Evolutionary conservation across 495 filamentous ascomycete genomes (phyloP).

Genomic region (Penicillium canescens): DNA sequence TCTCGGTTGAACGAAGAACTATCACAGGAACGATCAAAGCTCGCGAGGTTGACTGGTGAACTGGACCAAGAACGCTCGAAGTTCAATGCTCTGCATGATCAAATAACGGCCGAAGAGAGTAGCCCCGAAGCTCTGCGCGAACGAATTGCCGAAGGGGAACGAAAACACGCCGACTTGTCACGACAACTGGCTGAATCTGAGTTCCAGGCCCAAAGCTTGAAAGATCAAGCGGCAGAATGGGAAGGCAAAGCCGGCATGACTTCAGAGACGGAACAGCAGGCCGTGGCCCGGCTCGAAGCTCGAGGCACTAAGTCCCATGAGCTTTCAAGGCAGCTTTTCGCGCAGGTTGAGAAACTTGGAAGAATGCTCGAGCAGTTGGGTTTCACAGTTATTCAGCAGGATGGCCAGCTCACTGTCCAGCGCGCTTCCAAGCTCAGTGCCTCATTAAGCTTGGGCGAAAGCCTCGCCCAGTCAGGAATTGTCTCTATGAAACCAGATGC

Average conservation of each 20-base stretch:
- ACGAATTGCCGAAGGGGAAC: constrained; percentile 69
- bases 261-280: constrained; percentile 50
- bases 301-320: constrained; percentile 74
- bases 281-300: constrained; percentile 52
- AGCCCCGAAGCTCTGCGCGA: constrained; percentile 75
- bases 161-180: constrained; percentile 57
- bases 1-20: constrained; percentile 42
- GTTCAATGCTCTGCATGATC: constrained; percentile 61
- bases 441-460: constrained; percentile 56
- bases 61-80: constrained; percentile 66
- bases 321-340: constrained; percentile 74
- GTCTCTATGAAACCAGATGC: constrained; percentile 58
- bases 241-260: constrained; percentile 57
- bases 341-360: constrained; percentile 73
- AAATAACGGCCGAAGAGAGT: constrained; percentile 75
- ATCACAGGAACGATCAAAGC: constrained; percentile 57
- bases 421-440: constrained; percentile 67
- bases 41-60: constrained; percentile 59
- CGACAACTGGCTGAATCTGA: constrained; percentile 66
- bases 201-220: constrained; percentile 62
- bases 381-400: constrained; percentile 73
- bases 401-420: constrained; percentile 73
- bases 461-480: constrained; percentile 60
- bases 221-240: constrained; percentile 64
- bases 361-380: constrained; percentile 83